A percentile compares a stretch with the other conserved stretches of the same genome.
Conservation (phyloP, 2,329 filamentous ascomycete genomes). For the Colletotrichum tabaci region DNA sequence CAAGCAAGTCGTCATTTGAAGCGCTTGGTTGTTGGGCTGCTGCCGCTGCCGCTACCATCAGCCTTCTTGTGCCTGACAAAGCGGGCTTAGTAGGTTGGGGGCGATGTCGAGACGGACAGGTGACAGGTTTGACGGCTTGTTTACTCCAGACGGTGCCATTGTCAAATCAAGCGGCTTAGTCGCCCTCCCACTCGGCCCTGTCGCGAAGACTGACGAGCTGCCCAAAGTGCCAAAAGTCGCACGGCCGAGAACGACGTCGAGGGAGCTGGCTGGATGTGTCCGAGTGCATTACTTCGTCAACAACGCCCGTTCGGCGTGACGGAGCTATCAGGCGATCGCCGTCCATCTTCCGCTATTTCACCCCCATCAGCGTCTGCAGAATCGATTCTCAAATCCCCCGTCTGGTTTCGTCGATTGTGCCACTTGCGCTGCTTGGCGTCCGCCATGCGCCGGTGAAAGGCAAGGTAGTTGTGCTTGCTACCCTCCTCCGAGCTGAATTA, state of each 20-base stretch:
- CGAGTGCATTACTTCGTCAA: slow-evolving; percentile 21
- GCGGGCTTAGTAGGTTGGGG: slow-evolving; percentile 20
- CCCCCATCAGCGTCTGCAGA: slow-evolving; percentile 27
- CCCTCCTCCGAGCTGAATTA: slow-evolving; percentile 39
- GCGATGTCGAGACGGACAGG: slow-evolving; percentile 25
- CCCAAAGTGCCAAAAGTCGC: slow-evolving; percentile 22
- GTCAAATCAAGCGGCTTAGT: slow-evolving; percentile 51
- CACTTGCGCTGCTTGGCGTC: slow-evolving; percentile 33
- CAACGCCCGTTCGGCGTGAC: slow-evolving; percentile 17
- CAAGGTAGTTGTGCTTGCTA: slow-evolving; percentile 38
- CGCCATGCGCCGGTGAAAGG: slow-evolving; percentile 28
- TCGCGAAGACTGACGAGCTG: slow-evolving; percentile 43
- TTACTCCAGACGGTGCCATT: slow-evolving; percentile 48
- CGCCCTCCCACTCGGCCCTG: slow-evolving; percentile 49
- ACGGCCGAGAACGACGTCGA: slow-evolving; percentile 24
- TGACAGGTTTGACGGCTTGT: slow-evolving; percentile 38
- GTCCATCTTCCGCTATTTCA: neutral
- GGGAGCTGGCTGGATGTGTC: slow-evolving; percentile 16
- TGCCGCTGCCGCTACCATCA: slow-evolving; percentile 44
- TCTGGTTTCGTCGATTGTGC: slow-evolving; percentile 23
- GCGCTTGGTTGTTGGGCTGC: slow-evolving; percentile 35
- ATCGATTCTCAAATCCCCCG: slow-evolving; percentile 7
- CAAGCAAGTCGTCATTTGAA: slow-evolving; percentile 23
- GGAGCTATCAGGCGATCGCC: neutral
- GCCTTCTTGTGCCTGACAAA: slow-evolving; percentile 49